phyloP scores from a whole-genome alignment of 129 eudicot genomes.

The Pseudognaphalium luteoalbum region DNA sequence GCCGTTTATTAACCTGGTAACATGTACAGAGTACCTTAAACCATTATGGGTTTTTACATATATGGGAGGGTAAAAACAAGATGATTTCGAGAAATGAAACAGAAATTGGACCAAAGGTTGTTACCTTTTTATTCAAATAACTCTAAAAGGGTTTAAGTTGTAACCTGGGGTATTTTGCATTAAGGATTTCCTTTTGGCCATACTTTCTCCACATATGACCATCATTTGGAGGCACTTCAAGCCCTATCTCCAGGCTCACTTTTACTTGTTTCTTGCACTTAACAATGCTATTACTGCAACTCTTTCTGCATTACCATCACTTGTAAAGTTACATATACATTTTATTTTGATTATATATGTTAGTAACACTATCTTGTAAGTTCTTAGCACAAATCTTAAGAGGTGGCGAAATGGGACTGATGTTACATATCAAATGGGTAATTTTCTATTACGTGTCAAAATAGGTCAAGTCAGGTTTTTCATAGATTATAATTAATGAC shows the following conservation, averaged over 20 bases:
- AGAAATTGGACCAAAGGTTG: background rate
- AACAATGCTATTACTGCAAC: conserved; percentile 13
- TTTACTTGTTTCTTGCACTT: conserved; percentile 39
- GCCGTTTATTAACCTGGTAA: background rate
- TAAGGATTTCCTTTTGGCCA: conserved; percentile 64
- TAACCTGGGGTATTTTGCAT: conserved; percentile 66
- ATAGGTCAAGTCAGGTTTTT: background rate
- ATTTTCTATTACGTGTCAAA: background rate
- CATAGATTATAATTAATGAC: background rate
- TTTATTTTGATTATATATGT: background rate
- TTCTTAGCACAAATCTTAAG: background rate
- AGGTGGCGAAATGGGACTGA: background rate
- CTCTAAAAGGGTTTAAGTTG: conserved; percentile 1
- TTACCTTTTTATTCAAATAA: background rate
- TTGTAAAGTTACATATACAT: background rate
- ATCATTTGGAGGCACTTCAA: conserved; percentile 51
- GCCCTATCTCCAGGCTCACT: conserved; percentile 38
- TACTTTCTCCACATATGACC: conserved; percentile 75
- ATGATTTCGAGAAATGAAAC: background rate
- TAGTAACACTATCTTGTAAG: conserved; percentile 2
- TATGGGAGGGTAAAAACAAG: background rate
- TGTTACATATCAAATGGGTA: background rate
- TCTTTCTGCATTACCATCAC: conserved; percentile 28
- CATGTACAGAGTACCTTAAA: background rate
- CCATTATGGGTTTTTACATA: background rate